Evolutionary conservation across 768 basidiomycete genomes (phyloP), one percentile per base, ranked within the genome.

Genomic region (Boletus edulis): DNA sequence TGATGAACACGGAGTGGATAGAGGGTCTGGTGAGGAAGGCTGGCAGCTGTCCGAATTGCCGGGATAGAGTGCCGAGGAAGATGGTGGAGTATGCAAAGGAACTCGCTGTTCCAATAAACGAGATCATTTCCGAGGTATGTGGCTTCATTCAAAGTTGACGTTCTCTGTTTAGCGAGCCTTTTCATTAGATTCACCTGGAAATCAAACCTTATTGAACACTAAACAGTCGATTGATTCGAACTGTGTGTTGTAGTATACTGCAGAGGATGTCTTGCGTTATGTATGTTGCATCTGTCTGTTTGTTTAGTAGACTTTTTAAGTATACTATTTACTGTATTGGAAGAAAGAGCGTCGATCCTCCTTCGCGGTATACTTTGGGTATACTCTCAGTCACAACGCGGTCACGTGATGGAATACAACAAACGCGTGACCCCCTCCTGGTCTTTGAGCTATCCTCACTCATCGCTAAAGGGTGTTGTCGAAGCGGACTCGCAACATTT

Each of bases 1-100:
- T 71, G 45, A 53, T 60, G 56, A 72, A 63, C 22, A 5, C 54
- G 18, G 69, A 71, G 48, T 71, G 69, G 69, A 62, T 72, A 12
- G 69, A 71, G 24, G 35, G 55, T 34, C 60, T 72, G 65, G 54
- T 63, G 7, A 67, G 58, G 44, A 71, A 58, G 58, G 60, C 69
- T 31, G 71, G 69, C 20, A 71, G 69, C 41, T 71, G 69, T 44
- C 53, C 50, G 39, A 57, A 32, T 47, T 71, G 69, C 51, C 53
- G 61, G 51, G 69, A 71, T 20, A 71, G 71, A 50, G 67, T 52
- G 5, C 71, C 69, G 11, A 58, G 67, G 52, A 67, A 56, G 58
- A 61, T 71, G 62, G 60, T 57, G 29, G 63, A 67, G 49, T 71
- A 72, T 41, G 62, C 59, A 37, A 67, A 56, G 52, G 69, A 71